These are phyloP conservation scores for Xylaria sp. DNA, from an alignment of 2,329 filamentous ascomycete genomes.

Conservation along the genomic window DNA sequence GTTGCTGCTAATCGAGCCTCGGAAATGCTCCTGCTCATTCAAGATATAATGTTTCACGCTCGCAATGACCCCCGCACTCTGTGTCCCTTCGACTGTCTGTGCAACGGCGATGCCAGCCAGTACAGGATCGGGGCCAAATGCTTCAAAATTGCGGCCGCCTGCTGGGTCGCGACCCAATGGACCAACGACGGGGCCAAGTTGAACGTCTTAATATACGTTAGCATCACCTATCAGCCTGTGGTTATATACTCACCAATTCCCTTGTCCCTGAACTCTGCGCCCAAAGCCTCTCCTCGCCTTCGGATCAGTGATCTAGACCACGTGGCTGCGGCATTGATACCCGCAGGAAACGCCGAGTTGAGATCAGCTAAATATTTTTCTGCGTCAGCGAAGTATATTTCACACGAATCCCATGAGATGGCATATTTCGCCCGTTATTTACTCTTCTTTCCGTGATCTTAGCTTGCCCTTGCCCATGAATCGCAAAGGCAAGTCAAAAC, in stretches of 20 bases:
- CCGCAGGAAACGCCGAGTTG: conserved; percentile 76
- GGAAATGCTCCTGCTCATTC: conserved; percentile 68
- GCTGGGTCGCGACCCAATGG: conserved; percentile 74
- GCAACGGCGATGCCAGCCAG: conserved; percentile 77
- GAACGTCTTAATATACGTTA: conserved; percentile 62
- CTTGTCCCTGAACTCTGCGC: conserved; percentile 76
- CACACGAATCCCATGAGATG: background rate
- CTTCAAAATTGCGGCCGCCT: conserved; percentile 78
- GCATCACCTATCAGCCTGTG: background rate
- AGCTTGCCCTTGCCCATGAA: conserved; percentile 25
- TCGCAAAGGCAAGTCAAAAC: background rate
- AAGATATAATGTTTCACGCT: conserved; percentile 78
- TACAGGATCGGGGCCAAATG: conserved; percentile 77
- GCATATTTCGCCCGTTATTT: background rate
- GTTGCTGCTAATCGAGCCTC: conserved; percentile 56
- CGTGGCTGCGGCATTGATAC: conserved; percentile 76
- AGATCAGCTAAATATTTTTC: conserved; percentile 60
- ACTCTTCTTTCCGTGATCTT: too few species aligned
- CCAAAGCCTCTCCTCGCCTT: conserved; percentile 75
- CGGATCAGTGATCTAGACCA: conserved; percentile 77
- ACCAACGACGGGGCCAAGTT: conserved; percentile 69
- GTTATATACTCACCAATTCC: conserved; percentile 60
- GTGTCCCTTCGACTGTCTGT: conserved; percentile 80
- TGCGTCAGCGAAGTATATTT: conserved; percentile 2
- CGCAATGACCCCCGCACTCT: conserved; percentile 80